Evolutionary conservation across 768 basidiomycete species (phyloP), one percentile per base, ranked within the genome.

Genomic region (Lanmaoa pseudosensibilis): DNA sequence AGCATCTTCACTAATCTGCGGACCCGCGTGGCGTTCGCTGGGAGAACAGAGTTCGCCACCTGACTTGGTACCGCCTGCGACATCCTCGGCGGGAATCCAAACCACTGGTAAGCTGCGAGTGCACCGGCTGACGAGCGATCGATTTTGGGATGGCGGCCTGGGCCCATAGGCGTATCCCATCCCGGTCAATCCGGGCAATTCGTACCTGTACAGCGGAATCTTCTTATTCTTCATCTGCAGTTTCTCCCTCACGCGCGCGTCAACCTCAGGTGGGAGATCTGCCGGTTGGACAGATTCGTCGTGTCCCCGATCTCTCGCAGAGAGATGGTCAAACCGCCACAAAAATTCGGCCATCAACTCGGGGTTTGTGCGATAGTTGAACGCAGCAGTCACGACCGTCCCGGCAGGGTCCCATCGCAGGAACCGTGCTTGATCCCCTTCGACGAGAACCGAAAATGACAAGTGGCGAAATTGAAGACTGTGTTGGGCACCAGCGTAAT

Each of bases 391-490:
- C 13, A 54, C 27, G 3, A 30, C 27, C 3, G 37, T 39, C 1
- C 19, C 36, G 4, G 63, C 46, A 9, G 69, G 69, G 56, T 78
- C 76, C 69, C 71, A 77, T 41, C 67, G 65, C 21, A 77, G 55
- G 43, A 77, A 65, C 4, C 73, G 59, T 1, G 70, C 72, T 43
- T 36, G 38, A 3, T 58, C 34, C 8, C 62, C 63, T 48, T 54
- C 65, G 18, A 78, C 56, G 25, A 69, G 47, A 13, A 74, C 32
- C 2, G 63, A 65, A 60, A 78, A 76, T 1, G 68, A 52, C 19
- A 67, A 68, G 16, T 63, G 61, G 2, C 76, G 70, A 50, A 70
- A 70, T 47, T 77, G 74, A 12, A 49, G 41, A 49, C 56, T 61
- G 27, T 55, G 34, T 5, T 63, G 50, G 30, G 68, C 65, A n/a